These are phyloP conservation scores for Septoria petroselini DNA, from an alignment of 2,329 filamentous ascomycete genomes.

Conservation along the genomic window DNA sequence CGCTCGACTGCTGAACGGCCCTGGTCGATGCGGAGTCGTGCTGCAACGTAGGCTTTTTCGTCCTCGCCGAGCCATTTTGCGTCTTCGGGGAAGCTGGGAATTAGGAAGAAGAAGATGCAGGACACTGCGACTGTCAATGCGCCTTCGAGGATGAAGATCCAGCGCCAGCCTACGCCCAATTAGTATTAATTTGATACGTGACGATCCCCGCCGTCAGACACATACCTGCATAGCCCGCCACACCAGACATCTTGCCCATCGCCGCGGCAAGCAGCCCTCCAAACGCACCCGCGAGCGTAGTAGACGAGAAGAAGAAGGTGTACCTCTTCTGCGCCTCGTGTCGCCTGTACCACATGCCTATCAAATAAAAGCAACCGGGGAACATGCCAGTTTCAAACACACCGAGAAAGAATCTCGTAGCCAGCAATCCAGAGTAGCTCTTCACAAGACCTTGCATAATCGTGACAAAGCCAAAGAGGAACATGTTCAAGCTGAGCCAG, in stretches of 20 bases:
- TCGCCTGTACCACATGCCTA: constrained; percentile 81
- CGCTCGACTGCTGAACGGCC: constrained; percentile 47
- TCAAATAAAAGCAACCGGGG: constrained; percentile 55
- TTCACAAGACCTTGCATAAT: constrained; percentile 66
- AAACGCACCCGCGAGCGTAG: constrained; percentile 76
- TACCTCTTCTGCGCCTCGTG: constrained; percentile 87
- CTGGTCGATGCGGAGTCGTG: constrained; percentile 48
- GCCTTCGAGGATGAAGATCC: constrained; percentile 66
- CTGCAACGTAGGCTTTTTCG: constrained; percentile 47
- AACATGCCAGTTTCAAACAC: constrained; percentile 56
- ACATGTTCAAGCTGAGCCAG: constrained; percentile 68
- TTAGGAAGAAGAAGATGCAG: constrained; percentile 47
- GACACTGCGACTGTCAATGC: constrained; percentile 45
- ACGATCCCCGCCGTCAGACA: neutral
- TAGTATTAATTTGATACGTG: neutral
- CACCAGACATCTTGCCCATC: constrained; percentile 81
- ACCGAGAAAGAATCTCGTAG: constrained; percentile 80
- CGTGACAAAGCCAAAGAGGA: constrained; percentile 73
- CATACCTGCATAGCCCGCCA: constrained; percentile 39
- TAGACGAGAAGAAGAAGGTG: constrained; percentile 87
- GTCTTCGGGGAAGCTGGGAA: constrained; percentile 52
- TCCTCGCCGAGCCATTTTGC: constrained; percentile 48
- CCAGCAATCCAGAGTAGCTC: constrained; percentile 73
- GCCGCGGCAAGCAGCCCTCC: constrained; percentile 80
- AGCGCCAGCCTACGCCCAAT: constrained; percentile 69